Base-by-base conservation (phyloP, 768 basidiomycete species). In the Phaeotremella skinneri region DNA sequence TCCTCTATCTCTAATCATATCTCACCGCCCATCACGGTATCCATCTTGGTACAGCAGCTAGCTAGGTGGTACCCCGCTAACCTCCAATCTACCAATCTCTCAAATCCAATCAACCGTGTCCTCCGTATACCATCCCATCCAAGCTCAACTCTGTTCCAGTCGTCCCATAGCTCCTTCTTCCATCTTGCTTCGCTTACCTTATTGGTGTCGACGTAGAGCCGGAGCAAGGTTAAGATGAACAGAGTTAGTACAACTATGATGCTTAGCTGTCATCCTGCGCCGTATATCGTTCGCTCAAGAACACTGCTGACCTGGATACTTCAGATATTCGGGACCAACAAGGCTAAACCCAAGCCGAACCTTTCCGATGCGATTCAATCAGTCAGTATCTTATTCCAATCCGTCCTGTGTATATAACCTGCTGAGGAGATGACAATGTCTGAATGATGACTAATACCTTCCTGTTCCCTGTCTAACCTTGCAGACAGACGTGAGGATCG, bases 291-390 rank as follows among this genome's bases (percentile, higher is more conserved):
- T n/a, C n/a, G n/a, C n/a, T 13, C 17, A 23, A 29, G 16, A 56
- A 7, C 23, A 13, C 37, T 34, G 59, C 62, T 62, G 25, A 59
- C 49, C n/a, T n/a, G n/a, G n/a, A 0, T 9, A 39, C 14, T 21
- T 0, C 49, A 77, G 76, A 77, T 77, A 50, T 77, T 77, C 59
- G 76, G 76, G 7, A 76, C 78, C 21, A 78, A 78, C 55, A 77
- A 78, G 42, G 69, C 73, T 21, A 93, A 90, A 73, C 90, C 92
- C 21, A 89, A 90, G 72, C 85, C 94, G 0, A 81, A 81, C 2
- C 83, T 99, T 4, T 85, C 87, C 61, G 96, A 99, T 80, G 94
- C 94, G n/a, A 96, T 99, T 74, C 79, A 84, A 52, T 86, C 91
- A 4, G 77, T 78, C 43, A 69, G 74, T 48, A 7, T 23, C 26